A percentile compares a stretch with the other conserved stretches of the same genome.
These are phyloP conservation scores for Croton setiger DNA, from an alignment of 441 rosid species.

Conservation along the genomic window DNA sequence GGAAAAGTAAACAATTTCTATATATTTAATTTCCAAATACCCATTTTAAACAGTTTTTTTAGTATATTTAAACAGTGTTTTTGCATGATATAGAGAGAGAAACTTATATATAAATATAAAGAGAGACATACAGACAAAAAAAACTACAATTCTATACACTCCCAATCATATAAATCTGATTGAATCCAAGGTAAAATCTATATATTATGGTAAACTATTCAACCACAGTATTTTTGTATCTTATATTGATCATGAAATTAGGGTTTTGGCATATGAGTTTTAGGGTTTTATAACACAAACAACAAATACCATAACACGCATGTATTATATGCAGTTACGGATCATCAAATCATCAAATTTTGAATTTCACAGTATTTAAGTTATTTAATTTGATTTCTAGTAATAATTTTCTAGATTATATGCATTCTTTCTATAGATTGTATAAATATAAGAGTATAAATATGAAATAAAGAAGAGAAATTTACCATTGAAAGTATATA, in stretches of 20 bases:
- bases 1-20: conserved; percentile 27
- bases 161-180: conserved; percentile 2
- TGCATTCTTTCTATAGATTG: too few species aligned
- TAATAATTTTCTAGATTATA: background rate
- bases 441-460: background rate
- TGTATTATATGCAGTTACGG: background rate
- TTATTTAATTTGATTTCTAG: background rate
- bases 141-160: conserved; percentile 11
- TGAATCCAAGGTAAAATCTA: conserved; percentile 8
- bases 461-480: background rate
- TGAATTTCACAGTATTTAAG: background rate
- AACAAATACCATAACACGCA: background rate
- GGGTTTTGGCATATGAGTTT: conserved; percentile 34
- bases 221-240: conserved; percentile 5
- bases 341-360: background rate
- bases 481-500: conserved; percentile 30
- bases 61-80: conserved; percentile 3
- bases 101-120: background rate
- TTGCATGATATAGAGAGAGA: conserved; percentile 6
- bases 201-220: conserved; percentile 10
- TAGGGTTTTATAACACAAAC: conserved; percentile 31
- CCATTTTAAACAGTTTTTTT: conserved; percentile 30
- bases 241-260: conserved; percentile 17
- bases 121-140: background rate
- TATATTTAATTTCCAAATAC: conserved; percentile 26